Evolutionary conservation across 176 grass and related monocot genomes (phyloP).

Genomic region (Echinochloa phyllopogon): DNA sequence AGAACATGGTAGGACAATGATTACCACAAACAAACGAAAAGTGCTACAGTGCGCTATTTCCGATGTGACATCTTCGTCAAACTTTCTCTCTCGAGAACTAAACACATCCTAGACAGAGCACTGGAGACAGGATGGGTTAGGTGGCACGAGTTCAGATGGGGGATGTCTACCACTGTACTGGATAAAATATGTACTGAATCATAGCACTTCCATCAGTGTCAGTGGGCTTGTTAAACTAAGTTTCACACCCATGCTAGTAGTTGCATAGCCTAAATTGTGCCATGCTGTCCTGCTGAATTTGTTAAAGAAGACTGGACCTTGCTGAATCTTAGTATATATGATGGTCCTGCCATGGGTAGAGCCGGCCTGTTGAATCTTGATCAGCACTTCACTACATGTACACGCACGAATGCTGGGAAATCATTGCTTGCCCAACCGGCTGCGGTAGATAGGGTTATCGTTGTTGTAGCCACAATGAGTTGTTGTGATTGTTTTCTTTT

Average conservation of each 20-base stretch:
- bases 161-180: not conserved
- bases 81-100: too few relatives aligned
- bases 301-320: not conserved
- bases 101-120: not conserved
- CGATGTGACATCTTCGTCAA: too few relatives aligned
- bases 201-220: slow-evolving; percentile 18
- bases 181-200: slow-evolving; percentile 12
- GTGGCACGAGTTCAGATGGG: not conserved
- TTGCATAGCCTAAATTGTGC: not conserved
- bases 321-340: not conserved
- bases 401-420: too few relatives aligned
- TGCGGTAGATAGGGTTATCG: too few relatives aligned
- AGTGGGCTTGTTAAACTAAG: slow-evolving; percentile 19
- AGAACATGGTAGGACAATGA: too few relatives aligned
- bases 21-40: too few relatives aligned
- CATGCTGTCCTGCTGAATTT: not conserved
- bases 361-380: not conserved
- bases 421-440: too few relatives aligned
- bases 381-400: not conserved
- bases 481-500: too few relatives aligned
- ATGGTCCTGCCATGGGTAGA: not conserved
- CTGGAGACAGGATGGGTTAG: not conserved
- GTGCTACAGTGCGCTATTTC: too few relatives aligned
- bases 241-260: slow-evolving; percentile 20
- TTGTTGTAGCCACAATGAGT: too few relatives aligned